These are phyloP conservation scores for Pharus latifolius DNA, from an alignment of 176 grass and related monocot genomes.

Conservation along the genomic window DNA sequence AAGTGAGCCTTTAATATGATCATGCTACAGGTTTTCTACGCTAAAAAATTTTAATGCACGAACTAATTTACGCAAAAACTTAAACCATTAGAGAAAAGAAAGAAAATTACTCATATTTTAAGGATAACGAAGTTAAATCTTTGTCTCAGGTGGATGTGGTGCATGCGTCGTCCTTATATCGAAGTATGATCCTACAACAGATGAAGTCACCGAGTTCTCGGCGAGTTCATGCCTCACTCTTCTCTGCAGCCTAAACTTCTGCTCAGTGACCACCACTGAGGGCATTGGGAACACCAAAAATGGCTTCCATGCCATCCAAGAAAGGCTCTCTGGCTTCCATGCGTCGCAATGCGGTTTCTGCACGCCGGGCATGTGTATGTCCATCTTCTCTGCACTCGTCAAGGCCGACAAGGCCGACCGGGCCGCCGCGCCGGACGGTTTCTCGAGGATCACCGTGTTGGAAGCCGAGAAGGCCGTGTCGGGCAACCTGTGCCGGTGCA, in stretches of 20 bases:
- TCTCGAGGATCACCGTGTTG: constrained; percentile 55
- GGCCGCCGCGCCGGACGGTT: constrained; percentile 11
- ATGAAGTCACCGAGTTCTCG: constrained; percentile 49
- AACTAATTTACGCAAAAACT: too few relatives aligned
- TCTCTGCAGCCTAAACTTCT: constrained; percentile 43
- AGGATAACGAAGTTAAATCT: too few relatives aligned
- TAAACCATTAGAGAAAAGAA: too few relatives aligned
- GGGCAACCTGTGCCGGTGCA: constrained; percentile 81
- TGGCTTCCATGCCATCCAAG: constrained; percentile 70
- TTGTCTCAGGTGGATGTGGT: constrained; percentile 62
- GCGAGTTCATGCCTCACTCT: constrained; percentile 80
- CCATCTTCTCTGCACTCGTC: constrained; percentile 64
- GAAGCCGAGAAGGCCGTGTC: constrained; percentile 68
- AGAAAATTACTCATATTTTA: too few relatives aligned
- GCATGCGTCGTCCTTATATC: constrained; percentile 76
- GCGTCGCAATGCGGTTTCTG: constrained; percentile 93
- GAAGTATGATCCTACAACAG: constrained; percentile 39
- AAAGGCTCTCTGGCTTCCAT: constrained; percentile 62
- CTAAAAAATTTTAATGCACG: too few relatives aligned
- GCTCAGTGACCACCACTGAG: constrained; percentile 74
- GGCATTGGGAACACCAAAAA: constrained; percentile 63
- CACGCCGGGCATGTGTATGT: constrained; percentile 89
- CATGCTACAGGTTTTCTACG: too few relatives aligned
- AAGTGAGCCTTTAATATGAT: too few relatives aligned
- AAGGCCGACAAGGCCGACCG: constrained; percentile 49